Evolutionary conservation across 306 rosid genomes (phyloP), one percentile per base, ranked within the genome.

Genomic region (Dryas alaskensis): DNA sequence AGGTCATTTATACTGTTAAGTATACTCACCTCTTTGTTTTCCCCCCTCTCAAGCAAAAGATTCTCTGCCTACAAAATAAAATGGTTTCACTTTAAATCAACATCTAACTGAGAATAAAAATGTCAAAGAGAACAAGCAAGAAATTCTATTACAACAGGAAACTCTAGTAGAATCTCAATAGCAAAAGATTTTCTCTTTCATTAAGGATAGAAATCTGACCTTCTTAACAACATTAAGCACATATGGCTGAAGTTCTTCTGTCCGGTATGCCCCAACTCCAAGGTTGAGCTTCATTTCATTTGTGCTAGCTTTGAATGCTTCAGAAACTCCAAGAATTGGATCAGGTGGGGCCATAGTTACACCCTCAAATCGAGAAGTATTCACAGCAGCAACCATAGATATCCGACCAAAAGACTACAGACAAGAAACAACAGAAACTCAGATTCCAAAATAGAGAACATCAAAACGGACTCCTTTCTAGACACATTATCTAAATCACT

Each of bases 281-380:
- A 94, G 97, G 79, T 94, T 94, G 84, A 94, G 99, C 86, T 89
- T 94, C 55, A 55, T 78, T 47, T 78, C 88, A 8, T 83, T 82
- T 0, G 86, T 83, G 78, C 89, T 91, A 2, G 99, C 97, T 78
- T 58, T 90, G 69, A 89, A 94, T 25, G 99, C 99, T 83, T 94
- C 99, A n/a, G 99, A 94, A 71, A 94, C 99, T 76, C 97, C 99
- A 49, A 94, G 97, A 88, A 94, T 94, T 53, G 99, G 99, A 86
- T 94, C 97, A 7, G 99, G 96, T 59, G 96, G 96, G 67, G 99
- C 99, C 99, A 94, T 87, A 0, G 93, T 83, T 12, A 94, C 88
- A 22, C 90, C 93, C 79, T 94, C 99, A 69, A 94, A 94, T 74
- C 87, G 89, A 86, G 99, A 94, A 43, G 81, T 86, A 68, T 92